Conservation (phyloP, 2,329 filamentous ascomycete species). For the Aspergillus sojae region DNA sequence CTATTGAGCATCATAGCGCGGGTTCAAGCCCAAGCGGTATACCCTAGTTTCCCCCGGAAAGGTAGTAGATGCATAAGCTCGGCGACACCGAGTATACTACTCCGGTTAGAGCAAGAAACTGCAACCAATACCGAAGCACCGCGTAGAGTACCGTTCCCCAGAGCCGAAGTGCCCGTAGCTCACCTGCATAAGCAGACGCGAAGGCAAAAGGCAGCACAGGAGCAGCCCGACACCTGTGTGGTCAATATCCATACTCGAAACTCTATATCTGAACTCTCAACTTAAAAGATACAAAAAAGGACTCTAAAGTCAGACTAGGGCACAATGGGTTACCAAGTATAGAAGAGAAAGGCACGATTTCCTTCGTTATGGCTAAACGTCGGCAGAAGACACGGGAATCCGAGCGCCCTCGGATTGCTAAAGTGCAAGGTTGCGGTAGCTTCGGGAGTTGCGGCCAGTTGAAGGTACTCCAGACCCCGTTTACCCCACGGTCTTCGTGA, state of each 20-base stretch:
- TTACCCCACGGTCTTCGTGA: not conserved
- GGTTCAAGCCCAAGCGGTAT: not conserved
- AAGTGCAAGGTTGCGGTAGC: not conserved
- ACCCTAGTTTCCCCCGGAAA: not conserved
- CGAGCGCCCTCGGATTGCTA: not conserved
- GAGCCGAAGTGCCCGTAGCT: not conserved
- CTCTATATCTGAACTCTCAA: not conserved
- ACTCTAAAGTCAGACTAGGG: not conserved
- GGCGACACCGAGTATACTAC: not conserved
- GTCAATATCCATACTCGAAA: not conserved
- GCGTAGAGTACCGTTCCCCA: not conserved
- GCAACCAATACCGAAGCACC: not conserved
- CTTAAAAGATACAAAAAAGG: not conserved
- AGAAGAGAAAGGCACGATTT: not conserved
- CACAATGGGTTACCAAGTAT: not conserved
- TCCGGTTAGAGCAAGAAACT: not conserved
- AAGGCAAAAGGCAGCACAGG: not conserved
- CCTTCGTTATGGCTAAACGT: slow-evolving; percentile 14
- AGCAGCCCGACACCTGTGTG: not conserved
- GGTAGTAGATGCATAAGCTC: not conserved
- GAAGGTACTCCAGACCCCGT: not conserved
- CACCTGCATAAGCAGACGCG: not conserved
- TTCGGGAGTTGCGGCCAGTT: not conserved
- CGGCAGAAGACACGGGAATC: slow-evolving; percentile 5
- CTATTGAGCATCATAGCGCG: not conserved